Base-by-base conservation (phyloP, 2,329 filamentous ascomycete genomes). In the Rhynchosporium agropyri region DNA sequence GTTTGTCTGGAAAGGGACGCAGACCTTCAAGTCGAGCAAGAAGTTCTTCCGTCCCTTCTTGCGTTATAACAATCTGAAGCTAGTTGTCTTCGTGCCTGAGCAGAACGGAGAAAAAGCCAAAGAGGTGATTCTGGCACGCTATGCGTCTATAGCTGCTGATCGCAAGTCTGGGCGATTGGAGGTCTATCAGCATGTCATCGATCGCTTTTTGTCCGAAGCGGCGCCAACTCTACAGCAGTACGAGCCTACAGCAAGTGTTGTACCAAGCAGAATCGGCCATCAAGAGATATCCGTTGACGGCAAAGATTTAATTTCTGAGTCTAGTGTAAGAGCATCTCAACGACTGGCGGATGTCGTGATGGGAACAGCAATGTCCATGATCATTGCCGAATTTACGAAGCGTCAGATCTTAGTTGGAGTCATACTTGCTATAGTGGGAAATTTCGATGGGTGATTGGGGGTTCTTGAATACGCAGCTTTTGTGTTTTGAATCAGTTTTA, bases 81-180 rank as follows among this genome's bases (percentile, higher is more conserved):
- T 67, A 2, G 58, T 67, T n/a, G 65, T 65, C 28, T 42, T 49
- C 13, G 29, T 54, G 4, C 58, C 61, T 33, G 26, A 7, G 3
- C 20, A 42, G 4, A n/a, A 28, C 20, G 36, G 48, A n/a, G 46
- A 58, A 4, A 53, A 53, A 10, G 2, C 3, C 2, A 28, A 40
- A 3, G 60, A 65, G 48, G 3, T 63, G 8, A 31, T 63, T 12
- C 33, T 67, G 31, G 65, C 65, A 31, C 20, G 33, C 2, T 67
- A 65, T 36, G 54, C 55, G 1, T 67, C 58, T 60, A 58, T 58
- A 13, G 43, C 53, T 20, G 40, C 51, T 7, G 50, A 38, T 12
- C 63, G 65, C 5, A 65, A 67, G 60, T 53, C 63, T 43, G 65
- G 63, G 46, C 60, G 63, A 4, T 51, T 67, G 12, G 62, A 67